Evolutionary conservation across 2,329 filamentous ascomycete genomes (phyloP).

Genomic region (Trichoderma breve): DNA sequence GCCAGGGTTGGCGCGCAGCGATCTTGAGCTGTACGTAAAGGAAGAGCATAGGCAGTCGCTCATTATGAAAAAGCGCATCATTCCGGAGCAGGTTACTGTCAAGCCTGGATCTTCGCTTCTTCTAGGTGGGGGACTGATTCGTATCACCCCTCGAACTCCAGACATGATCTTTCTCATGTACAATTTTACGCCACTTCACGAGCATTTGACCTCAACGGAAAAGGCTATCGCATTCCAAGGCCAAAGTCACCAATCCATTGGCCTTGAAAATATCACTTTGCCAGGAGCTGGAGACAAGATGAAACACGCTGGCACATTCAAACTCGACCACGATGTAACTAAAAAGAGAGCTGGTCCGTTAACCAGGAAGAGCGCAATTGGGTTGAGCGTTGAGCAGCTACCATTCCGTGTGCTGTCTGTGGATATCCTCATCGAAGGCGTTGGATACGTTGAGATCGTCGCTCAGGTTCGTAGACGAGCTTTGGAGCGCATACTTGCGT

Average conservation of each 20-base stretch:
- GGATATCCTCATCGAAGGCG: constrained; percentile 87
- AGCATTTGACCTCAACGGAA: constrained; percentile 74
- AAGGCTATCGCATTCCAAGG: constrained; percentile 76
- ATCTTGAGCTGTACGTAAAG: constrained; percentile 68
- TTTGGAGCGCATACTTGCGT: constrained; percentile 27
- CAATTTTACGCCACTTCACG: constrained; percentile 75
- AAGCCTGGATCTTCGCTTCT: constrained; percentile 78
- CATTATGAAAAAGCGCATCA: constrained; percentile 74
- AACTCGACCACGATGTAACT: constrained; percentile 80
- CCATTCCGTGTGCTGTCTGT: constrained; percentile 77
- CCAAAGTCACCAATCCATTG: constrained; percentile 55
- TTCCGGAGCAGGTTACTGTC: constrained; percentile 69
- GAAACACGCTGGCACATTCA: constrained; percentile 69
- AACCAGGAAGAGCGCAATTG: constrained; percentile 61
- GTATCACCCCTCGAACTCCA: constrained; percentile 70
- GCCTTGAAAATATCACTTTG: constrained; percentile 62
- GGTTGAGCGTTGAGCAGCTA: constrained; percentile 63
- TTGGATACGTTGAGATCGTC: constrained; percentile 88
- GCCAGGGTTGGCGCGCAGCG: constrained; percentile 75
- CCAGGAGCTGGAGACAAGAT: constrained; percentile 58
- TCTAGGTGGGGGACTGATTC: constrained; percentile 74
- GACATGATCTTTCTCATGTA: constrained; percentile 72
- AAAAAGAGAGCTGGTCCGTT: constrained; percentile 71
- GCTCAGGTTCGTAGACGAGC: constrained; percentile 70
- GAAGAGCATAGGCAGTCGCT: constrained; percentile 64